Evolutionary conservation across 2,329 filamentous ascomycete genomes (phyloP).

Genomic region (Hypoxylon sp.): DNA sequence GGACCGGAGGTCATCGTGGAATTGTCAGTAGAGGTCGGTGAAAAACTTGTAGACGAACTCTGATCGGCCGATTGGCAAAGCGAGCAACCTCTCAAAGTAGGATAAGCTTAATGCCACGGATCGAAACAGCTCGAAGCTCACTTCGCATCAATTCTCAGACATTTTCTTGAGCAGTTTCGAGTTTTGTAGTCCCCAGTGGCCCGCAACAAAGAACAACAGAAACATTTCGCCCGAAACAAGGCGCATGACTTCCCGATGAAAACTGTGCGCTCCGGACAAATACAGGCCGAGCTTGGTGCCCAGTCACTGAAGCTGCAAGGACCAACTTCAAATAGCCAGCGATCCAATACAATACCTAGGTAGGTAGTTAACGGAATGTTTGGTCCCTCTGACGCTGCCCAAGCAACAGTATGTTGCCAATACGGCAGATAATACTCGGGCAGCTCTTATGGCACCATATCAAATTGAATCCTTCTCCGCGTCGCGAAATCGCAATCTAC

Average conservation of each 20-base stretch:
- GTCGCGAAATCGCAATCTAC: slow-evolving; percentile 64
- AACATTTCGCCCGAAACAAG: not conserved
- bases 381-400: slow-evolving; percentile 88
- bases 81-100: not conserved
- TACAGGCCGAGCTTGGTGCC: not conserved
- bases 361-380: slow-evolving; percentile 66
- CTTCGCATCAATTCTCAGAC: not conserved
- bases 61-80: not conserved
- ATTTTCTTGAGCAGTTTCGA: not conserved
- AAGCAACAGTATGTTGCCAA: slow-evolving; percentile 66
- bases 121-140: not conserved
- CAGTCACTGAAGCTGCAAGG: not conserved
- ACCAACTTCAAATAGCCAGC: not conserved
- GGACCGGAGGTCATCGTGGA: not conserved
- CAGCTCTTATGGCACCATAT: slow-evolving; percentile 78
- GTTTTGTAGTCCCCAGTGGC: not conserved
- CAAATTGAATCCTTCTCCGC: slow-evolving; percentile 59
- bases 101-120: not conserved
- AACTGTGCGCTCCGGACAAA: not conserved
- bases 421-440: slow-evolving; percentile 67
- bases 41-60: not conserved
- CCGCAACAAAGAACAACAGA: not conserved
- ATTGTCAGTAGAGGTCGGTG: not conserved
- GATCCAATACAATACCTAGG: slow-evolving; percentile 14
- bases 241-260: not conserved